Percentiles rank a stretch among this genome's conserved stretches.
phyloP scores from a whole-genome alignment of 2,329 filamentous ascomycete genomes.

The Nannizzia gypsea region DNA sequence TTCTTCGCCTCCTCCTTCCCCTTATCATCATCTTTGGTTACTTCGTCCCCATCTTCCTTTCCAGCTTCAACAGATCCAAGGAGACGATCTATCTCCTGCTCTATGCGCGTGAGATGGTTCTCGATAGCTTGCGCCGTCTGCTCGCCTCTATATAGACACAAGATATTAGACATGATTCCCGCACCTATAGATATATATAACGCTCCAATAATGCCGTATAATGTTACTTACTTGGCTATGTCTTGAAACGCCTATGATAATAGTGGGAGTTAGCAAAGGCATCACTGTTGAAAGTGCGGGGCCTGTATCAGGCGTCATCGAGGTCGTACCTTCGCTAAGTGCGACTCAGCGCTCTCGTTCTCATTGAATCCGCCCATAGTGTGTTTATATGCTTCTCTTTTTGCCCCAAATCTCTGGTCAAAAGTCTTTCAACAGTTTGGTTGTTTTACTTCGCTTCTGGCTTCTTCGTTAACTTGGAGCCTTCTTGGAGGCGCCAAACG shows the following conservation, averaged over 20 bases:
- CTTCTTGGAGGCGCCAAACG: neutral
- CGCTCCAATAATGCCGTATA: neutral
- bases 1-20: neutral
- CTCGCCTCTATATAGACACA: slow-evolving; percentile 37
- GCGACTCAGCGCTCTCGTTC: slow-evolving; percentile 8
- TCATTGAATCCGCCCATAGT: slow-evolving; percentile 1
- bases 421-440: neutral
- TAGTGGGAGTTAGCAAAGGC: neutral
- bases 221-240: slow-evolving; percentile 19
- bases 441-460: neutral
- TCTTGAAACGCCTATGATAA: slow-evolving; percentile 23
- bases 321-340: slow-evolving; percentile 11
- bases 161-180: neutral
- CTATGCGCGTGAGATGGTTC: slow-evolving; percentile 42
- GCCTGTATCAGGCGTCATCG: neutral
- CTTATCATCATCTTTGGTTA: neutral
- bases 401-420: neutral
- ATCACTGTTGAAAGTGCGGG: neutral
- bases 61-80: slow-evolving; percentile 16
- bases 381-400: neutral
- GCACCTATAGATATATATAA: neutral
- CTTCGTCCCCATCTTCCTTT: slow-evolving; percentile 8
- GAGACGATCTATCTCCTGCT: slow-evolving; percentile 39
- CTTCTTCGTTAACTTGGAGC: neutral
- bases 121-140: slow-evolving; percentile 45